Percentiles rank a stretch among this genome's conserved stretches.
phyloP scores from a whole-genome alignment of 257 asterid species.

The Ilex asprella region DNA sequence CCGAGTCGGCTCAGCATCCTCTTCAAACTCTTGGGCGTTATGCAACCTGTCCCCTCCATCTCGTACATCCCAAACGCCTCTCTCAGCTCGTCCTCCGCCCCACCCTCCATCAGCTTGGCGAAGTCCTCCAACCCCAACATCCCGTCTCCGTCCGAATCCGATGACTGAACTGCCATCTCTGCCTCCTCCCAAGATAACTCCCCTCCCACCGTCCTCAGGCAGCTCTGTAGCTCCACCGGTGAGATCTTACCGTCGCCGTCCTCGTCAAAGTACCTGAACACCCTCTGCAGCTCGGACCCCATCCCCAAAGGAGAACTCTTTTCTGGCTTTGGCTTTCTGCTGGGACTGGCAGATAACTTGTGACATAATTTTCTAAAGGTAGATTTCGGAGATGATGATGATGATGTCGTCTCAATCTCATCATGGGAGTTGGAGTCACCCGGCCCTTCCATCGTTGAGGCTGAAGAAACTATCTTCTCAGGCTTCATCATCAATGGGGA shows the following conservation, averaged over 20 bases:
- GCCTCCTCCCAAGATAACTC: conserved; percentile 19
- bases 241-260: conserved; percentile 17
- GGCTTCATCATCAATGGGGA: too few relatives aligned
- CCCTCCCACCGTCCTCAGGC: conserved; percentile 4
- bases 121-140: conserved; percentile 15
- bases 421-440: neutral
- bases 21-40: conserved; percentile 16
- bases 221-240: conserved; percentile 1
- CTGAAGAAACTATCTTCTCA: too few relatives aligned
- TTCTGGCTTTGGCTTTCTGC: too few relatives aligned
- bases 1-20: conserved; percentile 12
- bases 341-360: neutral
- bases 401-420: neutral
- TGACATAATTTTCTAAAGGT: neutral
- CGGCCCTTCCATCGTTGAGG: too few relatives aligned
- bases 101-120: conserved; percentile 11
- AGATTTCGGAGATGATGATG: neutral
- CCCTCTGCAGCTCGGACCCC: neutral
- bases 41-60: conserved; percentile 7
- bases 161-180: conserved; percentile 9
- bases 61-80: conserved; percentile 12
- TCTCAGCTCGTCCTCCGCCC: conserved; percentile 1
- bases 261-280: conserved; percentile 10
- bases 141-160: conserved; percentile 20
- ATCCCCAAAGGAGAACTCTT: neutral